Evolutionary conservation across 495 filamentous ascomycete genomes (phyloP).

Genomic region (Penicillium turbatum): DNA sequence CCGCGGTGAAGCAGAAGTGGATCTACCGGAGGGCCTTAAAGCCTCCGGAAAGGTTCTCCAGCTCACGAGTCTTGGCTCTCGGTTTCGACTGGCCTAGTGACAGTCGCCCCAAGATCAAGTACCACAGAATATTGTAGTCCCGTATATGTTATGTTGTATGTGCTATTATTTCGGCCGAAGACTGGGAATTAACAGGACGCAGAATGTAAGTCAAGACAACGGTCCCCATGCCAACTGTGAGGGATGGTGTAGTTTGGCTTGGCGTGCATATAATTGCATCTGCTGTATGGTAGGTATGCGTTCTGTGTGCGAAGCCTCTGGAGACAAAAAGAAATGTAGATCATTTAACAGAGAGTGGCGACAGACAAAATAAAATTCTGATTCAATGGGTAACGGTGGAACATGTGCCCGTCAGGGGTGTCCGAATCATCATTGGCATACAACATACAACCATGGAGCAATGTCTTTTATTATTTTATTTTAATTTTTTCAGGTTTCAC

Average conservation of each 20-base stretch:
- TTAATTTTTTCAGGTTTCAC: not conserved
- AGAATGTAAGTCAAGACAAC: not conserved
- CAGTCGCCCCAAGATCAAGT: too few relatives aligned
- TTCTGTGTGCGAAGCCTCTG: not conserved
- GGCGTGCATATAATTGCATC: constrained; percentile 1
- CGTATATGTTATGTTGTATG: too few relatives aligned
- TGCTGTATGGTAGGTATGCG: too few relatives aligned
- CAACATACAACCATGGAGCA: too few relatives aligned
- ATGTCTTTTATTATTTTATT: too few relatives aligned
- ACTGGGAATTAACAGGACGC: not conserved
- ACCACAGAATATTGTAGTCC: too few relatives aligned
- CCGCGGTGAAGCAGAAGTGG: not conserved
- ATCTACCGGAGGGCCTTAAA: not conserved
- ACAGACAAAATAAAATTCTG: not conserved
- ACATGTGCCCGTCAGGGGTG: constrained; percentile 1
- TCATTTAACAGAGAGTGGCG: not conserved
- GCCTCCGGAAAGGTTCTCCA: not conserved
- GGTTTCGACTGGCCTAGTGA: too few relatives aligned
- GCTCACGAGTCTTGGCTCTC: constrained; percentile 10
- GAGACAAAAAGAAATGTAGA: not conserved
- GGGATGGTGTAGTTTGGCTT: not conserved
- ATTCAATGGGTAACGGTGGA: not conserved
- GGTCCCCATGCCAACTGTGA: not conserved
- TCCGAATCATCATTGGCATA: not conserved
- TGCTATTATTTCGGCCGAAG: not conserved